phyloP scores from a whole-genome alignment of 1,139 yeast genomes.

The Ogataea hybrid region DNA sequence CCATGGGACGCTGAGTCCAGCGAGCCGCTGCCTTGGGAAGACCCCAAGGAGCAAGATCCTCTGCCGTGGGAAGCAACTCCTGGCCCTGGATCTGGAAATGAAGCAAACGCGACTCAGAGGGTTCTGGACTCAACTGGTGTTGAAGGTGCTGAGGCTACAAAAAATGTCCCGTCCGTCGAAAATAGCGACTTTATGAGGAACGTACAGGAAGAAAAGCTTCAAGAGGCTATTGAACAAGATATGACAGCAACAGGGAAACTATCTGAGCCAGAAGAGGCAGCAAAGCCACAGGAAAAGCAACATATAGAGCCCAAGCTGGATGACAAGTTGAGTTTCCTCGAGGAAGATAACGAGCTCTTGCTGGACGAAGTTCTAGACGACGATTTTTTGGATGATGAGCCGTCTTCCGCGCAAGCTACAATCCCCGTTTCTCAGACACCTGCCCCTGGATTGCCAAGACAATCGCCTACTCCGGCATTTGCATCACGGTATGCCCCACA shows the following conservation, averaged over 20 bases:
- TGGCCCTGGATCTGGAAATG: too few relatives aligned
- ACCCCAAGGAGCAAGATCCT: not conserved
- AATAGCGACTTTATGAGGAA: not conserved
- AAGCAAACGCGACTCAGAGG: not conserved
- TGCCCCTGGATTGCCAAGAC: not conserved
- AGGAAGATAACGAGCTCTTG: conserved; percentile 29
- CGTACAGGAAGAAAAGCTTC: not conserved
- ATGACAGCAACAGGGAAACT: too few relatives aligned
- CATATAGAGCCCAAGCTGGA: conserved; percentile 15
- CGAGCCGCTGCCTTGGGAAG: not conserved
- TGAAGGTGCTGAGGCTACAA: not conserved
- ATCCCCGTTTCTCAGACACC: too few relatives aligned
- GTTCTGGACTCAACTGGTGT: not conserved
- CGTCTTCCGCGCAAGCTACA: conserved; percentile 4
- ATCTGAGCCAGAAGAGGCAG: not conserved
- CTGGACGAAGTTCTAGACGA: conserved; percentile 32
- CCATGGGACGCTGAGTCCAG: not conserved
- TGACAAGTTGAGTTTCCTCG: conserved; percentile 29
- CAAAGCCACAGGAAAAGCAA: not conserved
- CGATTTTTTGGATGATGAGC: conserved; percentile 38
- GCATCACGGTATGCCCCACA: not conserved
- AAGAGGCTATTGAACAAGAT: too few relatives aligned
- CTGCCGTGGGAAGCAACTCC: conserved; percentile 2
- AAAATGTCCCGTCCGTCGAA: too few relatives aligned
- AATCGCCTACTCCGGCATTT: conserved; percentile 10